These are phyloP conservation scores for Phytophthora pluvialis DNA, from an alignment of 352 stramenopile genomes.

Conservation along the genomic window DNA sequence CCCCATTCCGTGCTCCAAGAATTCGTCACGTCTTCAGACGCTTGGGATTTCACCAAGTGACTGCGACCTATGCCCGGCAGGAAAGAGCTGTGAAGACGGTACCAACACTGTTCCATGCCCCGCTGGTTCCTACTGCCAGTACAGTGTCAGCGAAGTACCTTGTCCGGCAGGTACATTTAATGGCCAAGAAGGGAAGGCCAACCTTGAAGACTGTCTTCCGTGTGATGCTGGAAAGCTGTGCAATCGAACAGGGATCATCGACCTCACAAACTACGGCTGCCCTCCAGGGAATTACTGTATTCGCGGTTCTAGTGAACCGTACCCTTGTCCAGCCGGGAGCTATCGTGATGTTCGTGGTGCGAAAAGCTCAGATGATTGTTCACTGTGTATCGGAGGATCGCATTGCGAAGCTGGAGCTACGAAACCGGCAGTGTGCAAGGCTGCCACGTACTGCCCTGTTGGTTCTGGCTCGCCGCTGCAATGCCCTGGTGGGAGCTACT, in stretches of 20 bases:
- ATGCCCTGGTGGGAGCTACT: conserved; percentile 79
- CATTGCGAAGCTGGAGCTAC: conserved; percentile 58
- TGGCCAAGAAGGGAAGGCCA: conserved; percentile 35
- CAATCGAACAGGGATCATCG: conserved; percentile 66
- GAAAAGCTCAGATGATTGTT: conserved; percentile 49
- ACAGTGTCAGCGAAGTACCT: conserved; percentile 46
- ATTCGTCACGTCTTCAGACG: conserved; percentile 56
- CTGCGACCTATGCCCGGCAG: conserved; percentile 80
- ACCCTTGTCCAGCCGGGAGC: conserved; percentile 53
- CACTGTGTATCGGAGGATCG: conserved; percentile 60
- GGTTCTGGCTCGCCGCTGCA: conserved; percentile 52
- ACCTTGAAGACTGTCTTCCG: conserved; percentile 57
- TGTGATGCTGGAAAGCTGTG: conserved; percentile 81
- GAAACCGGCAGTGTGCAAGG: conserved; percentile 56
- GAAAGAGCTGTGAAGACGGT: conserved; percentile 86
- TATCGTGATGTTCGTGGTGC: conserved; percentile 49
- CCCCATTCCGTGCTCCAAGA: conserved; percentile 70
- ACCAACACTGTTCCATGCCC: conserved; percentile 70
- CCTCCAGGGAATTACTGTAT: conserved; percentile 78
- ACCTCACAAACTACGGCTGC: conserved; percentile 68
- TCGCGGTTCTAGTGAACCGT: conserved; percentile 39
- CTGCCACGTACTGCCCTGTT: conserved; percentile 63
- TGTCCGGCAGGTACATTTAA: conserved; percentile 78
- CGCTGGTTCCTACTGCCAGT: conserved; percentile 61
- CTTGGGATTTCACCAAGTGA: conserved; percentile 62